Percentiles rank a stretch among this genome's conserved stretches.
Evolutionary conservation across 257 asterid genomes (phyloP).

Genomic region (Mitragyna speciosa): DNA sequence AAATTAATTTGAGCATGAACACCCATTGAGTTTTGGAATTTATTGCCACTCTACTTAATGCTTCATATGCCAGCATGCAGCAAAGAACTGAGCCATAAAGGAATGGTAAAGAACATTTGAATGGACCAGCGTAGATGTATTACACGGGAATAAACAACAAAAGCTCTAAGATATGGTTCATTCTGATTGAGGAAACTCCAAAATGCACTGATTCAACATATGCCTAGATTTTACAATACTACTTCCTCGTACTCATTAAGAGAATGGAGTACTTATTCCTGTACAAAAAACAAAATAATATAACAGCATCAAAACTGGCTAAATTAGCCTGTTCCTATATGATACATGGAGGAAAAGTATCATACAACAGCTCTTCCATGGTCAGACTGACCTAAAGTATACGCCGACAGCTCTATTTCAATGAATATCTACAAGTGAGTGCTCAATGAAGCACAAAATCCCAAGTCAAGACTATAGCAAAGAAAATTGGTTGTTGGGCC

Average conservation of each 20-base stretch:
- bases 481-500: not conserved
- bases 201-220: not conserved
- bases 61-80: not conserved
- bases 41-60: no score
- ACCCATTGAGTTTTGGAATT: no score
- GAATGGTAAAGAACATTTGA: not conserved
- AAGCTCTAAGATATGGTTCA: not conserved
- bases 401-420: constrained; percentile 26
- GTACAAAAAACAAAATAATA: not conserved
- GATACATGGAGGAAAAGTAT: not conserved
- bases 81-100: not conserved
- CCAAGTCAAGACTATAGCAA: not conserved
- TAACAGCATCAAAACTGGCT: not conserved
- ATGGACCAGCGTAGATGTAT: no score
- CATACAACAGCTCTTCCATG: constrained; percentile 3
- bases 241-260: not conserved
- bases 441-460: not conserved
- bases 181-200: not conserved
- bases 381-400: not conserved
- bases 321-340: not conserved
- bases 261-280: not conserved
- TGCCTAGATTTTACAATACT: not conserved
- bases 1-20: no score
- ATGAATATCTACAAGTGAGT: constrained; percentile 32
- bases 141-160: not conserved